Conservation (phyloP, 768 basidiomycete species). For the Mycena maculata region DNA sequence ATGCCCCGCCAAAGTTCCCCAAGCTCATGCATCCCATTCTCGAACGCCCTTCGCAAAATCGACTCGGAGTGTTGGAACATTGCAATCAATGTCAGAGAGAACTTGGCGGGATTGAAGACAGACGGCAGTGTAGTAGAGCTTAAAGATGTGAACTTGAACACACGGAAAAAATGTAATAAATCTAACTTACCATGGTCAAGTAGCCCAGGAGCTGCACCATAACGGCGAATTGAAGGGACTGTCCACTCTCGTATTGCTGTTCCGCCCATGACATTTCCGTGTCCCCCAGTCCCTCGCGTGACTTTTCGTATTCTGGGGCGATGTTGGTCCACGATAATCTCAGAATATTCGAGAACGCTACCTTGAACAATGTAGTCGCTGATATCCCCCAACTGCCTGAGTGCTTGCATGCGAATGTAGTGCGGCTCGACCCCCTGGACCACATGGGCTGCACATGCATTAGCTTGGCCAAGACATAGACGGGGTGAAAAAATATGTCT, state of each 20-base stretch:
- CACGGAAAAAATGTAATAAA: background rate
- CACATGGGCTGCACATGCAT: constrained; percentile 39
- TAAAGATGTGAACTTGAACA: background rate
- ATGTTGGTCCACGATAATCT: background rate
- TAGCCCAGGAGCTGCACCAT: constrained; percentile 15
- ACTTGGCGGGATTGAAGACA: constrained; percentile 45
- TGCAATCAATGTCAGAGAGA: constrained; percentile 54
- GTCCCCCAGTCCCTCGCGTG: constrained; percentile 20
- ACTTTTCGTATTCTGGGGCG: constrained; percentile 23
- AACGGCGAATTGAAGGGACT: constrained; percentile 4
- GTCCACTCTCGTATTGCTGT: background rate
- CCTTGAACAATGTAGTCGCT: constrained; percentile 28
- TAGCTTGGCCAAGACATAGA: background rate
- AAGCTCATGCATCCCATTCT: constrained; percentile 30
- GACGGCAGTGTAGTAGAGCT: constrained; percentile 54
- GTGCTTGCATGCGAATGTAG: constrained; percentile 46
- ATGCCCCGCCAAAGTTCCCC: constrained; percentile 40
- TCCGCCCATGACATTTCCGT: background rate
- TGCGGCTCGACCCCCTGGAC: constrained; percentile 44
- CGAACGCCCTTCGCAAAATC: constrained; percentile 42
- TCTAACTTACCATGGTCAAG: constrained; percentile 25
- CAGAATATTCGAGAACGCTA: background rate
- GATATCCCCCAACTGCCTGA: constrained; percentile 48
- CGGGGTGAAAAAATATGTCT: constrained; percentile 36
- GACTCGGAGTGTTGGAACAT: constrained; percentile 53